Evolutionary conservation across 345 rosid genomes (phyloP).

Genomic region (Orychophragmus violaceus): DNA sequence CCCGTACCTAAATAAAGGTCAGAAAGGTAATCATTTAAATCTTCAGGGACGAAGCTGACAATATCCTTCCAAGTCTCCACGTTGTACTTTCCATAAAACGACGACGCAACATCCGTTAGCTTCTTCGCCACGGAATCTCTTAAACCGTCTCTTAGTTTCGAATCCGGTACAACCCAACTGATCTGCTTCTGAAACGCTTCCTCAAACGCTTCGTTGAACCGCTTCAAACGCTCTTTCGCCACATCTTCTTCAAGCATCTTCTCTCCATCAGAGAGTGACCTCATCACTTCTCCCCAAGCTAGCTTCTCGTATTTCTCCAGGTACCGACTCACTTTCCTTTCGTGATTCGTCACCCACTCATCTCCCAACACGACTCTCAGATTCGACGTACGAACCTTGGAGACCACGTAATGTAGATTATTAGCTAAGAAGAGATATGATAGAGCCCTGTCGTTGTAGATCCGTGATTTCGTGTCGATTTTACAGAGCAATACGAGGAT

Average conservation of each 20-base stretch:
- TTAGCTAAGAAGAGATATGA: conserved; percentile 74
- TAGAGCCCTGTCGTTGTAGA: conserved; percentile 52
- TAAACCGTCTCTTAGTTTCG: conserved; percentile 49
- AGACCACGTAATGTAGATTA: conserved; percentile 68
- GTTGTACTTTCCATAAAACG: conserved; percentile 36
- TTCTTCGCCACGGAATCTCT: conserved; percentile 42
- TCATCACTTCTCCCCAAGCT: conserved; percentile 57
- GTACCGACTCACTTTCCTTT: conserved; percentile 49
- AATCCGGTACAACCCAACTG: conserved; percentile 54
- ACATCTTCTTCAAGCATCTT: conserved; percentile 20
- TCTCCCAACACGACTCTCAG: conserved; percentile 50
- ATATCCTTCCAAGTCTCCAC: conserved; percentile 17
- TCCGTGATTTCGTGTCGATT: conserved; percentile 56
- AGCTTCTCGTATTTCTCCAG: conserved; percentile 54
- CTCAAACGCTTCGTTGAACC: conserved; percentile 53
- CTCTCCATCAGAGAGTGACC: conserved; percentile 35
- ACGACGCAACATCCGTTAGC: conserved; percentile 30
- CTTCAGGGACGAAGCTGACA: conserved; percentile 60
- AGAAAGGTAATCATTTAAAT: conserved; percentile 49
- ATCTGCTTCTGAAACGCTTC: conserved; percentile 49
- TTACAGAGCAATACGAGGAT: conserved; percentile 67
- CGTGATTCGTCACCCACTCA: conserved; percentile 57
- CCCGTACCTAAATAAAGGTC: conserved; percentile 36
- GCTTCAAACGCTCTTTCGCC: conserved; percentile 37
- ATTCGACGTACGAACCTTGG: conserved; percentile 52